A percentile compares a stretch with the other conserved stretches of the same genome.
Conservation (phyloP, 75 land plant genomes). For the Chamaecyparis obtusa region DNA sequence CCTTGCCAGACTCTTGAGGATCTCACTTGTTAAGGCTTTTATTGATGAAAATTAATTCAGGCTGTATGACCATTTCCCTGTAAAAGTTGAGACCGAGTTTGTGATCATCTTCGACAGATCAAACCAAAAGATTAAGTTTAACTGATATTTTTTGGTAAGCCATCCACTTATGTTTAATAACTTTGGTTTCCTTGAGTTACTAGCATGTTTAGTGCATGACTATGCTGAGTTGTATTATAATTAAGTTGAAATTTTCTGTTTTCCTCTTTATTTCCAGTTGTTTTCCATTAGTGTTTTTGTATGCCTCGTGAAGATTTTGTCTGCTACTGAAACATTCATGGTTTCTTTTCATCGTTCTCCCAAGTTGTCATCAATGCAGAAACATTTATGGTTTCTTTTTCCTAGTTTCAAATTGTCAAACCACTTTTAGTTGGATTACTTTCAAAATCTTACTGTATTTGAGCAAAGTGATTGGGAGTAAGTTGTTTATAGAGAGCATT, state of each 20-base stretch:
- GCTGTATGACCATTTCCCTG: not conserved
- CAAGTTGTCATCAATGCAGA: not conserved
- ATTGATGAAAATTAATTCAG: constrained; percentile 8
- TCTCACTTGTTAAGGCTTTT: not conserved
- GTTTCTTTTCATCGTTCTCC: not conserved
- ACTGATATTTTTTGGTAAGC: not conserved
- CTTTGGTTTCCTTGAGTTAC: not conserved
- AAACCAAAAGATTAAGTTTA: not conserved
- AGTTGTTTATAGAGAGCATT: not conserved
- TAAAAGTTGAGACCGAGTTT: not conserved
- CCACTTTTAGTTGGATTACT: not conserved
- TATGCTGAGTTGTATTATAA: not conserved
- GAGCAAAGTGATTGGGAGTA: not conserved
- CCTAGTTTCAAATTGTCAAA: not conserved
- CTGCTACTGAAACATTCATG: not conserved
- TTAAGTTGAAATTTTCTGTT: not conserved
- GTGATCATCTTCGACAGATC: not conserved
- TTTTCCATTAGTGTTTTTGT: not conserved
- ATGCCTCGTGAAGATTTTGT: not conserved
- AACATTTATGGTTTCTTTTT: not conserved
- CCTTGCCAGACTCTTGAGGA: not conserved
- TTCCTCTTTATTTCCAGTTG: not conserved
- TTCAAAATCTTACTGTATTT: not conserved
- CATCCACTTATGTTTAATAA: not conserved
- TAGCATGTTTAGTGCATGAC: not conserved